Evolutionary conservation across 805 yeast genomes (phyloP).

Genomic region (Candida maesae): DNA sequence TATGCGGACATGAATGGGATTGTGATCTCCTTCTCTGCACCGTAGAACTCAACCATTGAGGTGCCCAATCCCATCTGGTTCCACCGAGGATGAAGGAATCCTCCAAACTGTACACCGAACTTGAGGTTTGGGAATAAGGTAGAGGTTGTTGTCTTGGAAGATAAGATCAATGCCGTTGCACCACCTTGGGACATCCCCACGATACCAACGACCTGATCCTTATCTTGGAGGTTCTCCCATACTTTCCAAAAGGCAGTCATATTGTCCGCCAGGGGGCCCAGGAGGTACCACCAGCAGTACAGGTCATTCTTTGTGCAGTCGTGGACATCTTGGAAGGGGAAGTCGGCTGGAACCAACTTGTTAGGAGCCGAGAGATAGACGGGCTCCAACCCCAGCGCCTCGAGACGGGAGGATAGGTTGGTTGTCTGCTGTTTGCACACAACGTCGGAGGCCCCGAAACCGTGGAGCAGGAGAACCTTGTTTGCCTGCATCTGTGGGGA

Average conservation of each 20-base stretch:
- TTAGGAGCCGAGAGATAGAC: slow-evolving; percentile 6
- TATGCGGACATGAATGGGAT: slow-evolving; percentile 15
- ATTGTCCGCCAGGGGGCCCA: neutral
- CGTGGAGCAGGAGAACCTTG: slow-evolving; percentile 5
- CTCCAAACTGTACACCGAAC: slow-evolving; percentile 9
- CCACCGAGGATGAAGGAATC: slow-evolving; percentile 8
- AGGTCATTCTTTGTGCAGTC: slow-evolving; percentile 3
- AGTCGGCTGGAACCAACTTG: slow-evolving; percentile 1
- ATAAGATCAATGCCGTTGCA: neutral
- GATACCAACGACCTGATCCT: slow-evolving; percentile 9
- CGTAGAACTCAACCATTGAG: no score
- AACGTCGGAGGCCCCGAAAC: slow-evolving; percentile 5
- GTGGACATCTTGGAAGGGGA: slow-evolving; percentile 7
- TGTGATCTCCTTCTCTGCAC: slow-evolving; percentile 7
- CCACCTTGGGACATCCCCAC: slow-evolving; percentile 14
- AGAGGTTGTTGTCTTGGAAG: slow-evolving; percentile 1
- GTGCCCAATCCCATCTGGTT: neutral
- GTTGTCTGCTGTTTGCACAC: slow-evolving; percentile 1
- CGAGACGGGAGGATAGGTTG: neutral
- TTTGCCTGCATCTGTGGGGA: neutral
- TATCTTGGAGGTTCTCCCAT: neutral
- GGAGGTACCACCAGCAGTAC: slow-evolving; percentile 10
- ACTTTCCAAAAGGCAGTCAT: neutral
- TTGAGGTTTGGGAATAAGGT: slow-evolving; percentile 7
- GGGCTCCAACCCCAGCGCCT: slow-evolving; percentile 2